A percentile compares a stretch with the other conserved stretches of the same genome.
phyloP scores from a whole-genome alignment of 768 basidiomycete species.

The Chalciporus piperatus region DNA sequence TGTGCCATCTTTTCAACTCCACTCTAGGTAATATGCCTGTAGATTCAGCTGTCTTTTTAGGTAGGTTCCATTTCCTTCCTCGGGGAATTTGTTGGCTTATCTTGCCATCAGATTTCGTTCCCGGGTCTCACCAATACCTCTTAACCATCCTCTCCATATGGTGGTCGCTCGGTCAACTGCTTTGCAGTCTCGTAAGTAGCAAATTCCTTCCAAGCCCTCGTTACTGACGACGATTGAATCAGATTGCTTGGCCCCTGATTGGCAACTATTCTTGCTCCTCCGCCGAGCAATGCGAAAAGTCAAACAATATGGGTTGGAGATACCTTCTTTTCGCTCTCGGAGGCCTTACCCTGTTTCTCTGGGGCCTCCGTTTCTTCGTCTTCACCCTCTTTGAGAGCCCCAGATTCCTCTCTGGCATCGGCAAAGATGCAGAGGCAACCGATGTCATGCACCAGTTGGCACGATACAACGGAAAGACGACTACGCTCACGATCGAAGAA shows the following conservation, averaged over 20 bases:
- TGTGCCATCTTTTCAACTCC: not conserved
- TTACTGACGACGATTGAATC: not conserved
- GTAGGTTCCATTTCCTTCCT: slow-evolving; percentile 20
- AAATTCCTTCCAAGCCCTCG: not conserved
- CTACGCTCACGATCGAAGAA: slow-evolving; percentile 43
- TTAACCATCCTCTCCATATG: slow-evolving; percentile 56
- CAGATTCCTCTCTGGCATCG: slow-evolving; percentile 53
- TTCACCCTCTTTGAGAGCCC: slow-evolving; percentile 58
- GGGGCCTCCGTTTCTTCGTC: slow-evolving; percentile 48
- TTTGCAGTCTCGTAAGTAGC: slow-evolving; percentile 42
- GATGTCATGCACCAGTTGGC: slow-evolving; percentile 49
- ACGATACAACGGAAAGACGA: slow-evolving; percentile 44
- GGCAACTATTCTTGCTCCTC: slow-evolving; percentile 50
- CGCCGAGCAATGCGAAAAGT: slow-evolving; percentile 34
- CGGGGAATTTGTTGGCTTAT: not conserved
- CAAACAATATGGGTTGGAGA: slow-evolving; percentile 63
- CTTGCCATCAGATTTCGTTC: slow-evolving; percentile 44
- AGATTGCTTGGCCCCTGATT: slow-evolving; percentile 62
- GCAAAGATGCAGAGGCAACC: slow-evolving; percentile 51
- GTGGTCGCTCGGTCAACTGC: slow-evolving; percentile 57
- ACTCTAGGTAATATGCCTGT: slow-evolving; percentile 51
- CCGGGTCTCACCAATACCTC: slow-evolving; percentile 55
- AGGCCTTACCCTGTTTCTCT: slow-evolving; percentile 50
- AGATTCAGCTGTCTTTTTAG: slow-evolving; percentile 50
- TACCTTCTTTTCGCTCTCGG: slow-evolving; percentile 56